A percentile compares a stretch with the other conserved stretches of the same genome.
Evolutionary conservation across 805 yeast species (phyloP).

Genomic region (Candida oleophila): DNA sequence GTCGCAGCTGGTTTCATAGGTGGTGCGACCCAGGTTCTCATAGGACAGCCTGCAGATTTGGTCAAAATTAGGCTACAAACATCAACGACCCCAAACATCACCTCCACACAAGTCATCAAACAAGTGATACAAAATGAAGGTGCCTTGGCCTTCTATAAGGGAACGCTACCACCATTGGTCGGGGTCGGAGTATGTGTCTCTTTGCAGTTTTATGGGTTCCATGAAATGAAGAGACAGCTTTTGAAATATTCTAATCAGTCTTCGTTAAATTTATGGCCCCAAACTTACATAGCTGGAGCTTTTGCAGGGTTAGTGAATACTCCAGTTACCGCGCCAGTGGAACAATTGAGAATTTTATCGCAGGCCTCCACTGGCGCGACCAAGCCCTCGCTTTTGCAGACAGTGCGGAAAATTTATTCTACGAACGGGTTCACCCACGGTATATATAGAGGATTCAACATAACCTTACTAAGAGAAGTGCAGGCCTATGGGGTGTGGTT

Average conservation of each 20-base stretch:
- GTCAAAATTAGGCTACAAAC: constrained; percentile 45
- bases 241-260: constrained; percentile 23
- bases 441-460: constrained; percentile 51
- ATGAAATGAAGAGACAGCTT: constrained; percentile 63
- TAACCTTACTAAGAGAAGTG: constrained; percentile 58
- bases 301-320: constrained; percentile 66
- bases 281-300: constrained; percentile 63
- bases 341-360: constrained; percentile 60
- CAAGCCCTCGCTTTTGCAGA: constrained; percentile 24
- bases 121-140: constrained; percentile 43
- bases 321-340: constrained; percentile 63
- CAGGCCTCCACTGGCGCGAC: constrained; percentile 44
- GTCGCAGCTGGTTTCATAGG: constrained; percentile 46
- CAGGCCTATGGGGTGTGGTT: constrained; percentile 81
- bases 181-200: constrained; percentile 64
- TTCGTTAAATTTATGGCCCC: constrained; percentile 50
- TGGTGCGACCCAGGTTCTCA: constrained; percentile 47
- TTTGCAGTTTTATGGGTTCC: constrained; percentile 69
- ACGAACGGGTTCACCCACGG: constrained; percentile 47
- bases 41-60: constrained; percentile 48
- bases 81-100: constrained; percentile 19
- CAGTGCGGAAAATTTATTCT: constrained; percentile 42
- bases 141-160: constrained; percentile 42
- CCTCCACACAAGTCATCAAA: constrained; percentile 32
- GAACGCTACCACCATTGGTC: constrained; percentile 43